These are phyloP conservation scores for Tilletia walkeri DNA, from an alignment of 1,284 basidiomycete species.

Conservation along the genomic window DNA sequence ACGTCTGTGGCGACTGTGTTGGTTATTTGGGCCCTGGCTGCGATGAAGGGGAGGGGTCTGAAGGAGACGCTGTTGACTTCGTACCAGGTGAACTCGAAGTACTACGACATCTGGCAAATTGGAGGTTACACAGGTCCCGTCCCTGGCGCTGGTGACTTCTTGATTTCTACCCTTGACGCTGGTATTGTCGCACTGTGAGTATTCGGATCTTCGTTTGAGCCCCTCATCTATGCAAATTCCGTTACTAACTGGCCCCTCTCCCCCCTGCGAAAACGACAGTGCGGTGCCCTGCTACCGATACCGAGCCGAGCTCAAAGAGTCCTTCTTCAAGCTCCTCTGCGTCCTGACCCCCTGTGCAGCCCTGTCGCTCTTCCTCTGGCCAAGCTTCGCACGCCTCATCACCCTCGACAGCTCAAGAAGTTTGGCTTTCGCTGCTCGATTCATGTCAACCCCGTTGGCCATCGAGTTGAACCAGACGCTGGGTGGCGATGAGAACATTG, in stretches of 20 bases:
- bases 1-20: slow-evolving; percentile 39
- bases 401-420: slow-evolving; percentile 34
- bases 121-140: slow-evolving; percentile 40
- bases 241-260: too few relatives aligned
- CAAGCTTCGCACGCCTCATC: slow-evolving; percentile 29
- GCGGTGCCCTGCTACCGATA: slow-evolving; percentile 49
- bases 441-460: slow-evolving; percentile 47
- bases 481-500: slow-evolving; percentile 42
- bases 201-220: background rate
- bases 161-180: slow-evolving; percentile 43
- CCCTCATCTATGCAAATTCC: background rate
- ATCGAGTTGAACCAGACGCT: slow-evolving; percentile 41
- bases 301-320: slow-evolving; percentile 33
- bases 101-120: slow-evolving; percentile 33
- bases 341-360: slow-evolving; percentile 35
- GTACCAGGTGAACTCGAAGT: slow-evolving; percentile 40
- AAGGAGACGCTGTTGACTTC: slow-evolving; percentile 26
- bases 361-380: slow-evolving; percentile 42
- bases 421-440: slow-evolving; percentile 36
- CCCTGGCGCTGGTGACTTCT: slow-evolving; percentile 44
- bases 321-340: slow-evolving; percentile 33
- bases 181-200: slow-evolving; percentile 38
- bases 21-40: slow-evolving; percentile 43
- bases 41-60: slow-evolving; percentile 26
- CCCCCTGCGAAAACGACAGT: background rate